These are phyloP conservation scores for Teratosphaeria destructans DNA, from an alignment of 2,329 filamentous ascomycete genomes.

Conservation along the genomic window DNA sequence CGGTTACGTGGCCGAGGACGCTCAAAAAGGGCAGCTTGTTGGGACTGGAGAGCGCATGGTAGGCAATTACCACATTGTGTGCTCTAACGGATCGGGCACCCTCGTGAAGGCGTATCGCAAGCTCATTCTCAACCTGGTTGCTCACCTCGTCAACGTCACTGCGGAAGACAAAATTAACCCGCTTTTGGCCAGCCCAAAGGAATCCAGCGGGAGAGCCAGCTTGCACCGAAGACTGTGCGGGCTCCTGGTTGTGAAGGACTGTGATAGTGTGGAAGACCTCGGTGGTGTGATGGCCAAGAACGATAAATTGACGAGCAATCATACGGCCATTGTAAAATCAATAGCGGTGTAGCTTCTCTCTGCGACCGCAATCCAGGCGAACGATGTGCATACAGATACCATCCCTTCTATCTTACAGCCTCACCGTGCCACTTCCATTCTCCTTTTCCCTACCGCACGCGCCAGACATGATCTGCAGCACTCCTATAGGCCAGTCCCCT, in stretches of 20 bases:
- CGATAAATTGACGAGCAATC: neutral
- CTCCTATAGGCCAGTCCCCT: neutral
- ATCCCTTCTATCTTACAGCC: neutral
- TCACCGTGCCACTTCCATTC: neutral
- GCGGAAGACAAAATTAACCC: neutral
- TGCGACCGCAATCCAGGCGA: neutral
- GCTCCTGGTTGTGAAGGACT: neutral
- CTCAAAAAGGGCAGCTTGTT: neutral
- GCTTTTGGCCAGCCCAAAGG: neutral
- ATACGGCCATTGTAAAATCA: neutral
- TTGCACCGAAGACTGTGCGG: neutral
- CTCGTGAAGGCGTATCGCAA: neutral
- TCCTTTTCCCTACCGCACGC: neutral
- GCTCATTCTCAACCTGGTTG: neutral
- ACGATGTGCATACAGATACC: neutral
- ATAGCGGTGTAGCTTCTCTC: neutral
- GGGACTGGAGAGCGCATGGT: neutral
- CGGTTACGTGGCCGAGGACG: neutral
- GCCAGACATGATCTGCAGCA: neutral
- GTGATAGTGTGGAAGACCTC: neutral
- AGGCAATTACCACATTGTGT: neutral
- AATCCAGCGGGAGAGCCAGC: neutral
- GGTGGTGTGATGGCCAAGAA: neutral
- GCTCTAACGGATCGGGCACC: neutral
- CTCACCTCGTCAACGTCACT: neutral